Base-by-base conservation (phyloP, 2,329 filamentous ascomycete genomes). In the Cryoendolithus antarcticus region DNA sequence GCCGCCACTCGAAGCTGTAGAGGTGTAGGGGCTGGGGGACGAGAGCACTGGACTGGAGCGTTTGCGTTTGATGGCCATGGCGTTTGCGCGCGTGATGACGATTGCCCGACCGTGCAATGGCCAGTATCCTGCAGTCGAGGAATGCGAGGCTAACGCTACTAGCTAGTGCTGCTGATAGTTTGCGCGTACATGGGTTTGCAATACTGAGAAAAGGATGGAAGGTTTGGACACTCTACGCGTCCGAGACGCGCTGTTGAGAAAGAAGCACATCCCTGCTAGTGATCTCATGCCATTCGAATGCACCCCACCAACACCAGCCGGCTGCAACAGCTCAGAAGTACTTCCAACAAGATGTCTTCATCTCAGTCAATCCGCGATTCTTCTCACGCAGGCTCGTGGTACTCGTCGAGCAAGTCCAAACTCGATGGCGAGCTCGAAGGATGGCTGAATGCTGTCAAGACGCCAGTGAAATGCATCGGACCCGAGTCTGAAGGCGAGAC, bases 321-420 rank as follows among this genome's bases (percentile, higher is more conserved):
- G 6, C 6, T 21, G 10, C 27, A 15, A 30, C n/a, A 13, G 28
- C 35, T 21, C 12, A 12, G 19, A 5, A 8, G 11, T 30, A 21
- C 27, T 15, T 32, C 21, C n/a, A 24, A 39, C 6, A 45, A 27
- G 30, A 53, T 51, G 51, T 44, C 51, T 13, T 44, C 27, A 39
- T 44, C 44, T 37, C 42, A 65, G 58, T 59, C 51, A 51, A 33
- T 59, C 37, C 65, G 80, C 54, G 59, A 66, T 48, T 80, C 86
- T 12, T 76, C 71, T 40, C 91, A 96, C 59, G 86, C 89, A 13
- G 83, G 84, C 30, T 81, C 77, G 11, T 98, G 91, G 91, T 98
- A 98, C 59, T 70, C 77, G 5, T 70, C 70, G 35, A 69, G 77
- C 43, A 63, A 71, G 4, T 56, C 60, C 2, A 60, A 62, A n/a